These are phyloP conservation scores for Carex littledalei DNA, from an alignment of 176 grass and related monocot species.

Conservation along the genomic window DNA sequence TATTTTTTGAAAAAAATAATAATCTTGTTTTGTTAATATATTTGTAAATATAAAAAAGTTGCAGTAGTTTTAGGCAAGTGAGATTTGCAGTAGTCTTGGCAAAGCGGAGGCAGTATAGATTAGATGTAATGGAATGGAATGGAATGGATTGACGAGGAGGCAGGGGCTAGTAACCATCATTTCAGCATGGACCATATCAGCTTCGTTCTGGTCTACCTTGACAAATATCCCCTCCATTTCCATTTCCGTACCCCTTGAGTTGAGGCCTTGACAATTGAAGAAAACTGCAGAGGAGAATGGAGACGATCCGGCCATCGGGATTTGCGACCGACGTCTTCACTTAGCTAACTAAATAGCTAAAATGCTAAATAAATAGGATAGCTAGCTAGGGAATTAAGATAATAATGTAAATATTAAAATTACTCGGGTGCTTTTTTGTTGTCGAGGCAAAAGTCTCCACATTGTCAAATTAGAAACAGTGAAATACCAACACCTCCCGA, in stretches of 20 bases:
- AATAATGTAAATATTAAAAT: not conserved
- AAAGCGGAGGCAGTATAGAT: too few relatives aligned
- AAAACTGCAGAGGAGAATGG: not conserved
- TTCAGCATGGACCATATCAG: too few relatives aligned
- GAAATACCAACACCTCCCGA: too few relatives aligned
- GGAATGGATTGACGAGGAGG: not conserved
- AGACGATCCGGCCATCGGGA: not conserved
- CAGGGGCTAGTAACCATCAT: slow-evolving; percentile 9
- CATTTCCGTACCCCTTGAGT: not conserved
- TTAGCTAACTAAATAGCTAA: not conserved
- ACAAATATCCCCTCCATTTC: not conserved
- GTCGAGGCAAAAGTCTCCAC: slow-evolving; percentile 20
- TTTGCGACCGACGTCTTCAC: not conserved
- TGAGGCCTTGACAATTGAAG: not conserved
- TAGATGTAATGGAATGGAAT: too few relatives aligned
- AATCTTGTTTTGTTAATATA: too few relatives aligned
- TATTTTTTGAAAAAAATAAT: too few relatives aligned
- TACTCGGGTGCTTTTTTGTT: not conserved
- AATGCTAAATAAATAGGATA: too few relatives aligned
- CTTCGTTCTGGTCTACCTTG: not conserved
- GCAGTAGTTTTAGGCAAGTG: too few relatives aligned
- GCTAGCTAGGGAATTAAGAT: not conserved
- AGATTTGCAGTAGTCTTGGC: too few relatives aligned
- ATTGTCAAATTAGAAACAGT: not conserved
- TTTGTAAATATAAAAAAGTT: too few relatives aligned